These are phyloP conservation scores for Metahyphopichia silvanorum DNA, from an alignment of 805 yeast species.

Conservation along the genomic window DNA sequence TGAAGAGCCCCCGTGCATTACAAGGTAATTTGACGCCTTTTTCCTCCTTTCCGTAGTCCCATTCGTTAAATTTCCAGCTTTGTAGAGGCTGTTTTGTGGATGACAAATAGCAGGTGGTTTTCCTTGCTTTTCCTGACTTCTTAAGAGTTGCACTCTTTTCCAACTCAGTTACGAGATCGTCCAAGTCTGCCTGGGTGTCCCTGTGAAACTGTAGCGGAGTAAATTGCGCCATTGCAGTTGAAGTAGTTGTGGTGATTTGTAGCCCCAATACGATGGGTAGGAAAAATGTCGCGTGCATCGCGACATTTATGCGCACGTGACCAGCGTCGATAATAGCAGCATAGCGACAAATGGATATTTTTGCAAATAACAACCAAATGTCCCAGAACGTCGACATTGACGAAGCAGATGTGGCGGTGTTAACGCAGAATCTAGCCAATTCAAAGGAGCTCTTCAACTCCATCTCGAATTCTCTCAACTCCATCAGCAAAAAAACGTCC, in stretches of 20 bases:
- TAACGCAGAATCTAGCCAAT: conserved; percentile 67
- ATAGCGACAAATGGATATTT: not conserved
- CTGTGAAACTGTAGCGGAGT: conserved; percentile 4
- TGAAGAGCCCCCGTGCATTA: conserved; percentile 80
- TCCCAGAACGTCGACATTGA: conserved; percentile 50
- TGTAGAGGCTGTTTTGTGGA: conserved; percentile 2
- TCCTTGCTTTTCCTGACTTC: conserved; percentile 19
- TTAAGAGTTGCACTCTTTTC: conserved; percentile 12
- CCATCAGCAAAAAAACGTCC: conserved; percentile 50
- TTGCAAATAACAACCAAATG: no score
- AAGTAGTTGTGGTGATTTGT: no score
- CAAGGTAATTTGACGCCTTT: conserved; percentile 51
- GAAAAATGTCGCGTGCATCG: no score
- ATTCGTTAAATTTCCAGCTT: conserved; percentile 86
- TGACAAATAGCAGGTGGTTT: conserved; percentile 9
- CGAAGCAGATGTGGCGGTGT: conserved; percentile 80
- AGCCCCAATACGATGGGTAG: no score
- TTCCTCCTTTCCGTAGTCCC: conserved; percentile 68
- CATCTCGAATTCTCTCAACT: conserved; percentile 53
- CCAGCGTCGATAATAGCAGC: no score
- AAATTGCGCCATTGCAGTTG: no score
- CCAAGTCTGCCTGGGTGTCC: conserved; percentile 10
- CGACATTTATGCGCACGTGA: no score
- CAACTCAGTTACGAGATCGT: conserved; percentile 15
- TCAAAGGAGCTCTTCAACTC: conserved; percentile 53